phyloP scores from a whole-genome alignment of 345 rosid genomes.

The Viola odorata region DNA sequence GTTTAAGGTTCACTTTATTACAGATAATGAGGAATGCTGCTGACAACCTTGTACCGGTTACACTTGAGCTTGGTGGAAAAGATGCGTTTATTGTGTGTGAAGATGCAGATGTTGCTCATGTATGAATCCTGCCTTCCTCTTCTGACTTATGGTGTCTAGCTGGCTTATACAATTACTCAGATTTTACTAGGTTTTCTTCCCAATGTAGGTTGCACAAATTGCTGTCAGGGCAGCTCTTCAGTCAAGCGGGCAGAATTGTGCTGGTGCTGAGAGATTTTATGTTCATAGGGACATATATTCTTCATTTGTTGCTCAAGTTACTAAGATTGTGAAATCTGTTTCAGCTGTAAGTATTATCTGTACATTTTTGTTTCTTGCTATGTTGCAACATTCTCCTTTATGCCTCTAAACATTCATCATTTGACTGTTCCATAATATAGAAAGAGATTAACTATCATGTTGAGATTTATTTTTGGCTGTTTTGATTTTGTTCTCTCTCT shows the following conservation, averaged over 20 bases:
- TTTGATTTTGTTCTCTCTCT: neutral
- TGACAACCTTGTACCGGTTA: conserved; percentile 70
- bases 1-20: conserved; percentile 22
- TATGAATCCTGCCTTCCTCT: conserved; percentile 26
- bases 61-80: conserved; percentile 98
- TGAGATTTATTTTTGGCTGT: neutral
- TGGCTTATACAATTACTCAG: conserved; percentile 9
- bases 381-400: neutral
- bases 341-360: conserved; percentile 61
- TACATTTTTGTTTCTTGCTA: conserved; percentile 3
- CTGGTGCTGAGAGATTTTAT: conserved; percentile 98
- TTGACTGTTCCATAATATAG: neutral
- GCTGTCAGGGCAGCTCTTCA: conserved; percentile 89
- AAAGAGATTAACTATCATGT: neutral
- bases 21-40: conserved; percentile 96
- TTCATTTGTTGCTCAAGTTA: conserved; percentile 68
- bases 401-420: neutral
- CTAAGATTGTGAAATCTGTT: conserved; percentile 82
- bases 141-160: conserved; percentile 6
- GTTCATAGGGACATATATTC: conserved; percentile 75
- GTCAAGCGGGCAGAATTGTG: conserved; percentile 99
- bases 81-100: conserved; percentile 93
- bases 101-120: conserved; percentile 77
- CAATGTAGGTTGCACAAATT: conserved; percentile 84
- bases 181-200: conserved; percentile 7